Base-by-base conservation (phyloP, 805 yeast genomes). In the Pichia insulana region DNA sequence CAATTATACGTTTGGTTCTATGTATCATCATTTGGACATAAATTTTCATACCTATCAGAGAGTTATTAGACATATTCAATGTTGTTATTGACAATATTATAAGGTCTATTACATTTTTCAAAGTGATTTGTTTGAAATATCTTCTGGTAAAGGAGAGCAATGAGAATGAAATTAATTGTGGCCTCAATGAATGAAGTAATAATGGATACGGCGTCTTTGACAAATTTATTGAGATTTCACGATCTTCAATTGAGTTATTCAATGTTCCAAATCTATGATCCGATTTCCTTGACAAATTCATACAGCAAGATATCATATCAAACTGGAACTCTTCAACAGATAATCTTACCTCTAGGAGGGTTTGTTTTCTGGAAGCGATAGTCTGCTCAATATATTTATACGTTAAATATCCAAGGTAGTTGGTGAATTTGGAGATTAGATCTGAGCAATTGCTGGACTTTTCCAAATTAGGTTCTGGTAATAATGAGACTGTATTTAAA, bases 241-340 rank as follows among this genome's bases (percentile, higher is more conserved):
- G 26, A 15, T 30, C 43, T 18, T 12, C 22, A n/a, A 13, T 28
- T 8, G 18, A 19, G 9, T 22, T 6, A 22, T 8, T 17, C 7
- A 5, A 2, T 12, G 12, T 16, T 16, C 20, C 9, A 7, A 12
- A 7, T 3, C 6, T 16, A 34, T 27, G 5, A 9, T 11, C 4
- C 16, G 15, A 7, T 18, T 7, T 12, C 28, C 15, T 26, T 26
- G 15, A n/a, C 11, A 7, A 40, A 31, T 13, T 26, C 17, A 44
- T 30, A 20, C 40, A 39, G 20, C 40, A 37, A 8, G 41, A 27
- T 15, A 44, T 38, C 5, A 44, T 30, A 26, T 44, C 47, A 37
- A 44, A 44, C 22, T 44, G 41, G 12, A 40, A 41, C 25, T 41
- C 44, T 26, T 44, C 47, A 36, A 40, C 36, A 1, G 30, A 7